These are phyloP conservation scores for Brettanomyces nanus DNA, from an alignment of 805 yeast species.

Conservation along the genomic window DNA sequence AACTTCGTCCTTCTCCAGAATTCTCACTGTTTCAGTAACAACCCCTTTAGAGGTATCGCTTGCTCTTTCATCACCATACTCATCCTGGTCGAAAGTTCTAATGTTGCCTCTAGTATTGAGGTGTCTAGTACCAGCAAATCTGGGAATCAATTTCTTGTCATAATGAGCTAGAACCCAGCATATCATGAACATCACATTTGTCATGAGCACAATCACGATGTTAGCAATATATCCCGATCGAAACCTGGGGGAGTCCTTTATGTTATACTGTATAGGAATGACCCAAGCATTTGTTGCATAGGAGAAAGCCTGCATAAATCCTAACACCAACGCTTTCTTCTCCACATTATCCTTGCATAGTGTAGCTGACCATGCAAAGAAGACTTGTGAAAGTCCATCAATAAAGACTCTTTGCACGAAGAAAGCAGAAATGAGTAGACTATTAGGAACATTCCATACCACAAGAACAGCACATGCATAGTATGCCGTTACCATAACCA, in stretches of 20 bases:
- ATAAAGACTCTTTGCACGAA: constrained; percentile 22
- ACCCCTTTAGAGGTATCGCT: no score
- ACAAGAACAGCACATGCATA: constrained; percentile 9
- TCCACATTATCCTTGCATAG: constrained; percentile 16
- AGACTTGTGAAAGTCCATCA: constrained; percentile 14
- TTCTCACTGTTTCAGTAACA: no score
- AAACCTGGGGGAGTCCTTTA: constrained; percentile 10
- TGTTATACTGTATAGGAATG: constrained; percentile 15
- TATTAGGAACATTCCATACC: constrained; percentile 9
- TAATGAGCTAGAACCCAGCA: constrained; percentile 12
- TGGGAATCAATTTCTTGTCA: constrained; percentile 10
- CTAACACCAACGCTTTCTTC: constrained; percentile 15
- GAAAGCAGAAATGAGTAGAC: constrained; percentile 32
- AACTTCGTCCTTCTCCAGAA: no score
- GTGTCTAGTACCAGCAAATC: constrained; percentile 14
- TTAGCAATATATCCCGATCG: constrained; percentile 12
- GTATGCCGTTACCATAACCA: constrained; percentile 6
- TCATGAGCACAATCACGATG: constrained; percentile 6
- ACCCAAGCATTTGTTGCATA: constrained; percentile 15
- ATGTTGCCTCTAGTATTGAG: neutral
- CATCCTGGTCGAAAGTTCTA: neutral
- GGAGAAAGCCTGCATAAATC: constrained; percentile 11
- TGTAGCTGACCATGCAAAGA: constrained; percentile 14
- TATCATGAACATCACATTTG: constrained; percentile 8
- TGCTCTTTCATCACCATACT: no score